Evolutionary conservation across 768 basidiomycete genomes (phyloP), one percentile per base, ranked within the genome.

Genomic region (Gymnopilus dilepis): DNA sequence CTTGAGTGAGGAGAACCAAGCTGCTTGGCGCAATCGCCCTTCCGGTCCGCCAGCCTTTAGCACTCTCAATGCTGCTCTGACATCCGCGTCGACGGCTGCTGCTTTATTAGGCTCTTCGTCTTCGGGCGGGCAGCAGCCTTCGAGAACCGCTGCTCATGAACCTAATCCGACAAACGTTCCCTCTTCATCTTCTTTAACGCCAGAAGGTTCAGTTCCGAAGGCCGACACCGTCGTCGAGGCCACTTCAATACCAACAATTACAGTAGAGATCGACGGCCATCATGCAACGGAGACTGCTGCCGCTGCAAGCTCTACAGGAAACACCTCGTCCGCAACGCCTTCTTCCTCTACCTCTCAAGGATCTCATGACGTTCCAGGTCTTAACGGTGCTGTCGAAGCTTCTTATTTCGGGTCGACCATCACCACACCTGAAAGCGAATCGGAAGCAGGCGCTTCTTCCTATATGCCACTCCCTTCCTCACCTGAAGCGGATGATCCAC

Each of bases 381-480:
- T 57, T 60, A 50, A 19, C 41, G 33, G 17, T 53, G 47, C 37
- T 22, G 34, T 50, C 12, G 50, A 50, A 19, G 38, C 47, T 12
- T 45, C 54, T 31, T 64, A 63, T 22, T 52, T 59, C 24, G 31
- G 53, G 47, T 59, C 58, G 2, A 58, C 63, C 4, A 50, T 52
- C 54, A 51, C 59, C 30, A 56, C 66, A 33, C 24, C 51, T 21
- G 64, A 63, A 11, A 62, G 58, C 42, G 59, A 61, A 31, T 47
- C 56, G 19, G 60, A 52, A 50, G 58, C 54, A 8, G 54, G 57
- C 37, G 53, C 60, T 43, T 62, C 71, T 42, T 70, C 74, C 59
- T 84, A 82, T 66, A 80, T 78, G 58, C 70, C 74, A 48, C 71
- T 82, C 38, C 78, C 78, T 40, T 83, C 84, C 53, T 80, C 82